A percentile compares a stretch with the other conserved stretches of the same genome.
These are phyloP conservation scores for Testicularia cyperi DNA, from an alignment of 1,284 basidiomycete species.

Conservation along the genomic window DNA sequence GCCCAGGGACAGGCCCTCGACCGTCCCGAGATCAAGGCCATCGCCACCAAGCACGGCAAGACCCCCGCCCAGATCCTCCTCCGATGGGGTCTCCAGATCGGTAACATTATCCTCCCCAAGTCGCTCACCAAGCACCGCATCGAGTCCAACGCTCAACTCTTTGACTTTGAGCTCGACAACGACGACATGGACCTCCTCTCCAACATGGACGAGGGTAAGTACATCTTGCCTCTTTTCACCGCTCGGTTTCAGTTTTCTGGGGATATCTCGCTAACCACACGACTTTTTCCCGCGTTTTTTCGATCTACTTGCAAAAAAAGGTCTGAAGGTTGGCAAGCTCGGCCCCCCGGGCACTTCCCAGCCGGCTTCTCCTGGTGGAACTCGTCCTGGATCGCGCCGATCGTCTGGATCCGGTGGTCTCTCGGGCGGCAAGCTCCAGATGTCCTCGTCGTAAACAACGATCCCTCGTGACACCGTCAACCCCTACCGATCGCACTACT, in stretches of 20 bases:
- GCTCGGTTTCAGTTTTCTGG: too few species aligned
- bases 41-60: conserved; percentile 57
- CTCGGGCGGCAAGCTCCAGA: conserved; percentile 52
- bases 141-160: conserved; percentile 53
- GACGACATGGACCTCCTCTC: conserved; percentile 55
- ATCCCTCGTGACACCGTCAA: too few species aligned
- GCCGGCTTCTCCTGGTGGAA: conserved; percentile 47
- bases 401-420: conserved; percentile 50
- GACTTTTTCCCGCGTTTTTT: background rate
- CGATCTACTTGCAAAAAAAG: too few species aligned
- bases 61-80: conserved; percentile 55
- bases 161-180: conserved; percentile 55
- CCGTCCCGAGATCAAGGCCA: conserved; percentile 54
- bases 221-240: too few species aligned
- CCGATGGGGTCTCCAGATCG: conserved; percentile 48
- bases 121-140: conserved; percentile 55
- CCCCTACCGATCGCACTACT: too few species aligned
- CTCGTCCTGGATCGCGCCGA: conserved; percentile 50
- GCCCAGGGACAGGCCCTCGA: conserved; percentile 57
- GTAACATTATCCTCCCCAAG: conserved; percentile 58
- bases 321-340: conserved; percentile 55
- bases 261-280: too few species aligned
- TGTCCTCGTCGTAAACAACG: too few species aligned
- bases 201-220: conserved; percentile 44
- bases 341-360: conserved; percentile 55